These are phyloP conservation scores for Ganoderma sinense DNA, from an alignment of 1,284 basidiomycete species.

Conservation along the genomic window DNA sequence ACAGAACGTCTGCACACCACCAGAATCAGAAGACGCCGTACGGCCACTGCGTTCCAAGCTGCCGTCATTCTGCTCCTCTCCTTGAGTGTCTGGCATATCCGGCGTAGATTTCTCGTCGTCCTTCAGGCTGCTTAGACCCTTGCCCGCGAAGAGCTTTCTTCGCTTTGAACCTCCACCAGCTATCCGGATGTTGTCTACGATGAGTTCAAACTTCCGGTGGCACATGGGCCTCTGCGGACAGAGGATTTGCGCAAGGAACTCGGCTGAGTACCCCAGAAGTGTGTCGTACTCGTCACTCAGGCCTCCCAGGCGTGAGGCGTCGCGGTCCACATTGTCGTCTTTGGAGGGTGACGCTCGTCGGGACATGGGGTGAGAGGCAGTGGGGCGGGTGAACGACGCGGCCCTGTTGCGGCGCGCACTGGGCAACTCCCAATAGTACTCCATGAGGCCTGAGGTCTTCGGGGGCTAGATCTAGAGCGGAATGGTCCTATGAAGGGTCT, in stretches of 20 bases:
- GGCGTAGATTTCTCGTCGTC: conserved; percentile 34
- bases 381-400: conserved; percentile 38
- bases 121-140: conserved; percentile 53
- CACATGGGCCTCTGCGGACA: conserved; percentile 84
- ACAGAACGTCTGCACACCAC: conserved; percentile 85
- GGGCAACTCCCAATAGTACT: conserved; percentile 43
- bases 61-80: conserved; percentile 5
- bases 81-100: conserved; percentile 27
- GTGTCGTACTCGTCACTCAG: conserved; percentile 60
- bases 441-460: conserved; percentile 36
- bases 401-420: conserved; percentile 35
- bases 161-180: conserved; percentile 71
- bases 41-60: conserved; percentile 24
- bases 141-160: conserved; percentile 59
- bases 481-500: conserved; percentile 20
- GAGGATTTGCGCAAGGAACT: conserved; percentile 85
- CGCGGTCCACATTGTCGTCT: conserved; percentile 28
- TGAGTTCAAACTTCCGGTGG: conserved; percentile 94
- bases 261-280: conserved; percentile 82
- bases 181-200: conserved; percentile 87
- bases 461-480: conserved; percentile 9
- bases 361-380: conserved; percentile 39
- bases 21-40: background rate
- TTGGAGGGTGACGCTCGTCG: conserved; percentile 41
- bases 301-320: conserved; percentile 32